Percentiles rank a stretch among this genome's conserved stretches.
phyloP scores from a whole-genome alignment of 306 rosid genomes.

The Quercus dentata region DNA sequence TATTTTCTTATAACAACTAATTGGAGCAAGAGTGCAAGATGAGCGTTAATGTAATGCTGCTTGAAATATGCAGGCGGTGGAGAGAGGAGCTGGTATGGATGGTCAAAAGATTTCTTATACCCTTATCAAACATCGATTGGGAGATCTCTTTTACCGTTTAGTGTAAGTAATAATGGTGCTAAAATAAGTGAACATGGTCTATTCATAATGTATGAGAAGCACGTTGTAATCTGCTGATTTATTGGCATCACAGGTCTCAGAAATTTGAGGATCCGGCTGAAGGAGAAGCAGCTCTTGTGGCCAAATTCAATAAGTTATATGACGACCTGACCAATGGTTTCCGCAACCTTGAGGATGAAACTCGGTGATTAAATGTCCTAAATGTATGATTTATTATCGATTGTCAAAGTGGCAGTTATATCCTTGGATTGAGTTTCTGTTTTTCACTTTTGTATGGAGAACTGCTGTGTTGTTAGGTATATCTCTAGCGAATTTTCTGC shows the following conservation, averaged over 20 bases:
- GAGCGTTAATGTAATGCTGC: neutral
- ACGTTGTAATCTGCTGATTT: conserved; percentile 21
- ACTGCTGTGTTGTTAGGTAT: conserved; percentile 22
- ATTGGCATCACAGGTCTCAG: conserved; percentile 68
- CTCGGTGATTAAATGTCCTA: conserved; percentile 56
- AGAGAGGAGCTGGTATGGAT: conserved; percentile 95
- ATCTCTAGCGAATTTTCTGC: conserved; percentile 33
- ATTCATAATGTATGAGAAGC: neutral
- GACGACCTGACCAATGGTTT: conserved; percentile 89
- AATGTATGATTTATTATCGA: conserved; percentile 15
- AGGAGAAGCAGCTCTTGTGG: conserved; percentile 81
- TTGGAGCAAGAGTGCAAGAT: neutral
- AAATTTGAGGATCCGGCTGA: conserved; percentile 99
- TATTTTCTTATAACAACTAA: neutral
- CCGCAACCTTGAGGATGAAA: conserved; percentile 98
- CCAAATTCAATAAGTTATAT: conserved; percentile 71
- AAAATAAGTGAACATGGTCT: neutral
- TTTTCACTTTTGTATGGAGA: conserved; percentile 23
- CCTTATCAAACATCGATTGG: conserved; percentile 90
- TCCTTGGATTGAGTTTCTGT: conserved; percentile 14
- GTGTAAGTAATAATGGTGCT: conserved; percentile 59
- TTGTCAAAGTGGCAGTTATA: conserved; percentile 28
- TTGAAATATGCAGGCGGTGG: conserved; percentile 70
- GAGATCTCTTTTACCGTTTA: conserved; percentile 95
- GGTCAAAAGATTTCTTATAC: conserved; percentile 87